Evolutionary conservation across 352 stramenopile genomes (phyloP).

Genomic region (Phytophthora brassicae): DNA sequence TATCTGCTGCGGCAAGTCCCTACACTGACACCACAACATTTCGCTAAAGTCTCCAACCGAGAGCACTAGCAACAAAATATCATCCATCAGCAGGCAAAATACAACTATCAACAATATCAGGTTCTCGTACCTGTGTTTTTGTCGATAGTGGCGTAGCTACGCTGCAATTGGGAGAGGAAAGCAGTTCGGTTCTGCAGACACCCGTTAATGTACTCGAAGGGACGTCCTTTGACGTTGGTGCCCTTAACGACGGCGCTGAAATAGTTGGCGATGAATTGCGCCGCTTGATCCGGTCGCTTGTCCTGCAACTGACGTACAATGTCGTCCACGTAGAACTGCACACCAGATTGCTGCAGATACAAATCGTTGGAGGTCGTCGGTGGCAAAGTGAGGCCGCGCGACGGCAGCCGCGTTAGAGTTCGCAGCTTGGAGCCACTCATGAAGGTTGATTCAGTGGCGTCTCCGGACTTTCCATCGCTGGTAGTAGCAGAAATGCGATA

Average conservation of each 20-base stretch:
- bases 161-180: conserved; percentile 50
- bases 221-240: conserved; percentile 36
- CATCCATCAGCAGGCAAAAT: too few relatives aligned
- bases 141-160: conserved; percentile 42
- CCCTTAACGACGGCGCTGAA: conserved; percentile 40
- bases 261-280: conserved; percentile 47
- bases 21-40: conserved; percentile 58
- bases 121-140: conserved; percentile 27
- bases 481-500: conserved; percentile 31
- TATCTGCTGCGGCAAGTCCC: conserved; percentile 44
- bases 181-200: conserved; percentile 55
- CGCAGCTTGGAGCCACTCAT: conserved; percentile 16
- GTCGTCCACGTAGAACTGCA: conserved; percentile 60
- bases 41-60: conserved; percentile 61
- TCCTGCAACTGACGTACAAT: conserved; percentile 55
- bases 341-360: conserved; percentile 57
- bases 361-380: conserved; percentile 30
- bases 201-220: conserved; percentile 58
- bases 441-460: not conserved
- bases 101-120: not conserved
- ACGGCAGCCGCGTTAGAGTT: conserved; percentile 19
- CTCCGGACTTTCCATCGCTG: not conserved
- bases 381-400: conserved; percentile 16
- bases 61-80: conserved; percentile 33
- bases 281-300: conserved; percentile 40